phyloP scores from a whole-genome alignment of 2,329 filamentous ascomycete genomes.

The Xylariaceae sp. region DNA sequence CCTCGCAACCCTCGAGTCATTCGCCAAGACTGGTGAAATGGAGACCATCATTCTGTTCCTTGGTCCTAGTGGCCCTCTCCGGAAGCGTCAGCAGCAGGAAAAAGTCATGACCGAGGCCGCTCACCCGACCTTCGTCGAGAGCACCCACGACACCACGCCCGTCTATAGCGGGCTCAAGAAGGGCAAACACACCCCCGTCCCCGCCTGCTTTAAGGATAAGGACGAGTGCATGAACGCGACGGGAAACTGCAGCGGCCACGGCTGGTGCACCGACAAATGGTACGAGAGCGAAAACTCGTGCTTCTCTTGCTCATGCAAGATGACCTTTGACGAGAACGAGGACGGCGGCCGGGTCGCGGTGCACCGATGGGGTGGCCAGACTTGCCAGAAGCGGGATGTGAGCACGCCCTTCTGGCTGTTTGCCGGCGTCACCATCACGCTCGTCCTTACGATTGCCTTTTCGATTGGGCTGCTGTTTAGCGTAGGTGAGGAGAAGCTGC shows the following conservation, averaged over 20 bases:
- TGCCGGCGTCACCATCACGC: constrained; percentile 65
- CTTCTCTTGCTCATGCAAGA: constrained; percentile 73
- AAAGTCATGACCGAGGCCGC: constrained; percentile 36
- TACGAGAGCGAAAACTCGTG: constrained; percentile 49
- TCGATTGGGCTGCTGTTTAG: constrained; percentile 75
- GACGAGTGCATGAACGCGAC: constrained; percentile 68
- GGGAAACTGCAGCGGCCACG: constrained; percentile 77
- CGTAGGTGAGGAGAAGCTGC: constrained; percentile 82
- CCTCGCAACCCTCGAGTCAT: constrained; percentile 41
- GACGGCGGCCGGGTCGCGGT: constrained; percentile 39
- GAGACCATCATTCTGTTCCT: constrained; percentile 56
- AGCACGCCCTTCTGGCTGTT: constrained; percentile 88
- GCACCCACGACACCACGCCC: constrained; percentile 5
- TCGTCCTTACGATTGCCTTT: constrained; percentile 65
- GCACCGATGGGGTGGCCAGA: constrained; percentile 76
- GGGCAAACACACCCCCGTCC: constrained; percentile 43
- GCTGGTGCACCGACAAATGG: constrained; percentile 68
- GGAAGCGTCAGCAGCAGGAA: constrained; percentile 44
- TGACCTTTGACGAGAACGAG: constrained; percentile 47
- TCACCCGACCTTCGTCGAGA: constrained; percentile 22
- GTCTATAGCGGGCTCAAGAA: constrained; percentile 32
- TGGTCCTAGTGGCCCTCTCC: constrained; percentile 41
- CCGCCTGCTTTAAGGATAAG: constrained; percentile 69
- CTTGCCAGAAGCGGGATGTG: constrained; percentile 89
- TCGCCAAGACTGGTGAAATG: constrained; percentile 47